phyloP scores from a whole-genome alignment of 805 yeast genomes.

The Saccharomyces jurei region DNA sequence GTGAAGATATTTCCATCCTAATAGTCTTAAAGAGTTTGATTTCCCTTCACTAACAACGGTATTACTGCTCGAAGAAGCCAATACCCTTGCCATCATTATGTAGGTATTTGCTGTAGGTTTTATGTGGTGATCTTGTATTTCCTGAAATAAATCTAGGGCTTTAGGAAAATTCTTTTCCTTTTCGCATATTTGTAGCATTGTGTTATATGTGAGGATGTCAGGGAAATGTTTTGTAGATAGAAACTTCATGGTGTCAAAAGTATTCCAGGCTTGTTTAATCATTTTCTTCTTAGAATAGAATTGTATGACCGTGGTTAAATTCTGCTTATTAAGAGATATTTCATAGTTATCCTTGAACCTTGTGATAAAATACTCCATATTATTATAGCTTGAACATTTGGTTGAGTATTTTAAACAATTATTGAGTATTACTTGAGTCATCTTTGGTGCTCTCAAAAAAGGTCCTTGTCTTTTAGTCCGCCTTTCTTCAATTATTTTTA shows the following conservation, averaged over 20 bases:
- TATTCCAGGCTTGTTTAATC: slow-evolving; percentile 48
- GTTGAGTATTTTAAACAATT: slow-evolving; percentile 20
- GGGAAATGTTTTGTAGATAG: slow-evolving; percentile 61
- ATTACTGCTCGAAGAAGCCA: slow-evolving; percentile 26
- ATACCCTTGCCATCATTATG: slow-evolving; percentile 16
- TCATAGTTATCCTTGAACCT: slow-evolving; percentile 20
- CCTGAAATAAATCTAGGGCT: slow-evolving; percentile 69
- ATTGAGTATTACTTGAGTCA: slow-evolving; percentile 19
- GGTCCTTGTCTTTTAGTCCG: neutral
- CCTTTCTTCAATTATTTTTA: neutral
- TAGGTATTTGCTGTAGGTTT: slow-evolving; percentile 17
- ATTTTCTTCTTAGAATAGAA: slow-evolving; percentile 16
- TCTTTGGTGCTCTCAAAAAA: neutral
- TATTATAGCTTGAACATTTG: slow-evolving; percentile 12
- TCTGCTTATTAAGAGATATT: slow-evolving; percentile 22
- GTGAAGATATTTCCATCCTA: slow-evolving; percentile 73
- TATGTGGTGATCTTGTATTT: slow-evolving; percentile 39
- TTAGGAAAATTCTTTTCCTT: slow-evolving; percentile 57
- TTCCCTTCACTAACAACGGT: slow-evolving; percentile 25
- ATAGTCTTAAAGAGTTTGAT: slow-evolving; percentile 18
- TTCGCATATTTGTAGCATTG: slow-evolving; percentile 60
- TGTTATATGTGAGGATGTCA: slow-evolving; percentile 55
- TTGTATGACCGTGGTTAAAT: slow-evolving; percentile 25
- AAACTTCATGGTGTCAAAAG: slow-evolving; percentile 83
- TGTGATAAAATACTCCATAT: slow-evolving; percentile 21